Percentiles rank a stretch among this genome's conserved stretches.
These are phyloP conservation scores for Rutstroemia sydowiana DNA, from an alignment of 2,329 filamentous ascomycete species.

Conservation along the genomic window DNA sequence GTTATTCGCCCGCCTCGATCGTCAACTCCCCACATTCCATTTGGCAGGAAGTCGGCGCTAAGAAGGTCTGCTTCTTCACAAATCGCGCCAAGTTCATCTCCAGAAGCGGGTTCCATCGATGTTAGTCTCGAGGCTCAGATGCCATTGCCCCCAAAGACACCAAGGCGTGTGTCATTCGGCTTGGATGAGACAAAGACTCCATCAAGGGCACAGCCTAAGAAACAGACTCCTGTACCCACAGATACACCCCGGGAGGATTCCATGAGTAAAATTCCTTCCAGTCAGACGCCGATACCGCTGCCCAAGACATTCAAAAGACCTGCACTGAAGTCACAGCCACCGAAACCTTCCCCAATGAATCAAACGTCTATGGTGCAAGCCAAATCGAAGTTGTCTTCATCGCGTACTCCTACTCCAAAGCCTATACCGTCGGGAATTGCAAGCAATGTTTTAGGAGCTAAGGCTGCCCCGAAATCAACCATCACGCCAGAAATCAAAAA, in stretches of 20 bases:
- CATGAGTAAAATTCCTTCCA: not conserved
- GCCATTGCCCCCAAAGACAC: conserved; percentile 15
- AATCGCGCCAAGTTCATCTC: conserved; percentile 17
- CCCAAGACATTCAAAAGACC: conserved; percentile 6
- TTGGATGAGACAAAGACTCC: conserved; percentile 14
- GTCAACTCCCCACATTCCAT: conserved; percentile 23
- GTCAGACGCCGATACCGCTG: conserved; percentile 4
- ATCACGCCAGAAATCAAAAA: no score
- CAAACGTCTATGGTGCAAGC: conserved; percentile 3
- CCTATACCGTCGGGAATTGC: not conserved
- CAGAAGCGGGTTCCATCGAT: conserved; percentile 12
- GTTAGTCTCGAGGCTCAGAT: conserved; percentile 20
- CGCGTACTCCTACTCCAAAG: conserved; percentile 2
- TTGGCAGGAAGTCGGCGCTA: conserved; percentile 21
- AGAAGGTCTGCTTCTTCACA: conserved; percentile 19
- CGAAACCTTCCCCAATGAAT: conserved; percentile 1
- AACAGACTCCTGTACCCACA: not conserved
- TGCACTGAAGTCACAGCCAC: not conserved
- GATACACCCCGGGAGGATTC: not conserved
- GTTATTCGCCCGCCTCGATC: conserved; percentile 17
- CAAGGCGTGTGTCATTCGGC: conserved; percentile 16
- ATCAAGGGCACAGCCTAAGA: not conserved
- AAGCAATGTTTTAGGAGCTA: not conserved
- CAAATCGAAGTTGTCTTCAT: not conserved
- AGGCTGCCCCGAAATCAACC: not conserved